Conservation (phyloP, 768 basidiomycete genomes). For the Amanita rubescens region DNA sequence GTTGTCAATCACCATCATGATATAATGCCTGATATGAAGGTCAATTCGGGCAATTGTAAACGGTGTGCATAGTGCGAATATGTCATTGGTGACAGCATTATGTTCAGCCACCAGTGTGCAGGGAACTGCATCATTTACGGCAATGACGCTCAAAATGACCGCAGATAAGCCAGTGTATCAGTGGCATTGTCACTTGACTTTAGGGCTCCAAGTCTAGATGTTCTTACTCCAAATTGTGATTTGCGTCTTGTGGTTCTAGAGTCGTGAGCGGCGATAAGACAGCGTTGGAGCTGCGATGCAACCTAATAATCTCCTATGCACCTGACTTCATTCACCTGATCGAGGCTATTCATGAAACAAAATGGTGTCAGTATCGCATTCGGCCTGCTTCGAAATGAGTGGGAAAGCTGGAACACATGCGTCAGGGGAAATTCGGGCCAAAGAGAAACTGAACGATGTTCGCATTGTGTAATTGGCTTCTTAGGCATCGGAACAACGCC, state of each 20-base stretch:
- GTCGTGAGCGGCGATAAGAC: background rate
- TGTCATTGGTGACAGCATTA: background rate
- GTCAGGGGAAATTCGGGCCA: background rate
- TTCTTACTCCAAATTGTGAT: background rate
- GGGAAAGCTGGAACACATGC: background rate
- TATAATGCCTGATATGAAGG: background rate
- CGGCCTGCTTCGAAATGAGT: background rate
- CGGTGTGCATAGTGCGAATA: background rate
- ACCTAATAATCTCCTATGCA: background rate
- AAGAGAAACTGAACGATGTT: no score
- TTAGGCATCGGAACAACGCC: background rate
- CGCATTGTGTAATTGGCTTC: no score
- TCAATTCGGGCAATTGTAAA: background rate
- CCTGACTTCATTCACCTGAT: background rate
- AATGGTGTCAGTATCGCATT: background rate
- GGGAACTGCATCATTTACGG: background rate
- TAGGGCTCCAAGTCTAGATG: background rate
- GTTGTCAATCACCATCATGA: background rate
- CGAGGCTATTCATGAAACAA: background rate
- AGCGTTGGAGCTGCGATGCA: background rate
- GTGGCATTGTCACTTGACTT: constrained; percentile 1
- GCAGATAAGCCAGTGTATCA: no score
- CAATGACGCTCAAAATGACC: background rate
- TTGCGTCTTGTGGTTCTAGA: background rate
- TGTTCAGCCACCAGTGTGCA: background rate